Conservation (phyloP, 2,329 filamentous ascomycete species). For the Cladobotryum protrusum region DNA sequence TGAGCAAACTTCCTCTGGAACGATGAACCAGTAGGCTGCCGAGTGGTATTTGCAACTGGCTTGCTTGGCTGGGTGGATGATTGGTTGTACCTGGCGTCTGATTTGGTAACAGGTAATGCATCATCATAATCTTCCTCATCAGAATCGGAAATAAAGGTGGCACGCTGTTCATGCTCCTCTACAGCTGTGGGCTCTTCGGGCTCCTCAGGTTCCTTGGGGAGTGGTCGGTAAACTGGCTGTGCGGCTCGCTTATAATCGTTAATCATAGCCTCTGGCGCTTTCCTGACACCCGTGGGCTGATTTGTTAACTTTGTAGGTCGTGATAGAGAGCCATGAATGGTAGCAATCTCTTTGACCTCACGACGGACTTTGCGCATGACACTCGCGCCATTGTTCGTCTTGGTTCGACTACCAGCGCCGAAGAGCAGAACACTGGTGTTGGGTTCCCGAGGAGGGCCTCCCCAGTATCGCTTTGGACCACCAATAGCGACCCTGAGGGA, state of each 20-base stretch:
- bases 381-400: conserved; percentile 44
- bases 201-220: conserved; percentile 13
- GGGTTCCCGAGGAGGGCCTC: conserved; percentile 19
- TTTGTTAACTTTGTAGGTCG: too few species aligned
- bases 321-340: conserved; percentile 22
- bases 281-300: conserved; percentile 36
- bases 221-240: conserved; percentile 28
- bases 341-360: conserved; percentile 49
- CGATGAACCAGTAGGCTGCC: neutral
- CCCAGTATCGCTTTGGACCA: conserved; percentile 19
- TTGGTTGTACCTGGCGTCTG: too few species aligned
- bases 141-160: conserved; percentile 37
- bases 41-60: neutral
- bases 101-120: neutral
- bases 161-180: conserved; percentile 27
- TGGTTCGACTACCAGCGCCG: conserved; percentile 44
- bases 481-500: conserved; percentile 27
- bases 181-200: conserved; percentile 18
- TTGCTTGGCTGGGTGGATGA: conserved; percentile 7
- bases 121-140: conserved; percentile 23
- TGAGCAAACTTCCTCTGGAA: conserved; percentile 7
- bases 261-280: conserved; percentile 49
- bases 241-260: conserved; percentile 43
- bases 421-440: conserved; percentile 35
- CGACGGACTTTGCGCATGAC: conserved; percentile 51